Evolutionary conservation across 2,329 filamentous ascomycete species (phyloP).

Genomic region (Pleurostoma richardsiae): DNA sequence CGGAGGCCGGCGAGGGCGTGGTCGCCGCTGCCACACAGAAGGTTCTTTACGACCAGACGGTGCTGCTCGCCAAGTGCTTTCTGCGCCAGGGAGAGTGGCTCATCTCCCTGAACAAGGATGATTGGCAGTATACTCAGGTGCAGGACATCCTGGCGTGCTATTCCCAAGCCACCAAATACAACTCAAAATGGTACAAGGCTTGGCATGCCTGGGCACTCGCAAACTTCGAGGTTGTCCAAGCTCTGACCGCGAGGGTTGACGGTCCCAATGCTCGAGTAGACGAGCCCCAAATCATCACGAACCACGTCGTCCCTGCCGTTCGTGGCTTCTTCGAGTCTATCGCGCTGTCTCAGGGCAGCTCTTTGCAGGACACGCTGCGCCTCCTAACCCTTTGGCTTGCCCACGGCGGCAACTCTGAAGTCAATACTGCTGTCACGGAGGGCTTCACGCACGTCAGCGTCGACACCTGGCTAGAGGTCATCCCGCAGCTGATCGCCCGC

Average conservation of each 20-base stretch:
- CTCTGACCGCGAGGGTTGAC: slow-evolving; percentile 63
- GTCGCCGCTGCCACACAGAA: slow-evolving; percentile 46
- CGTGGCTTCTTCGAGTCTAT: slow-evolving; percentile 98
- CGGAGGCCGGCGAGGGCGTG: slow-evolving; percentile 37
- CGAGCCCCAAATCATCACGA: slow-evolving; percentile 60
- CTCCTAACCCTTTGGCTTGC: slow-evolving; percentile 95
- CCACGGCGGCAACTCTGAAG: slow-evolving; percentile 82
- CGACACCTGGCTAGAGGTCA: slow-evolving; percentile 98
- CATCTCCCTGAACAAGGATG: slow-evolving; percentile 74
- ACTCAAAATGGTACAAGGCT: slow-evolving; percentile 95
- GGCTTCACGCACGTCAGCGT: slow-evolving; percentile 90
- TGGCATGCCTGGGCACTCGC: slow-evolving; percentile 99
- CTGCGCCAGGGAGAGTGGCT: slow-evolving; percentile 97
- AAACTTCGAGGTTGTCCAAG: slow-evolving; percentile 96
- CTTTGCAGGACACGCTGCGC: slow-evolving; percentile 89
- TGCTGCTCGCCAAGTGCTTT: slow-evolving; percentile 89
- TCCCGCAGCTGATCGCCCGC: slow-evolving; percentile 91
- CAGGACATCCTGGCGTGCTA: slow-evolving; percentile 90
- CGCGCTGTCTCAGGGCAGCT: slow-evolving; percentile 82
- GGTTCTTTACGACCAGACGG: slow-evolving; percentile 53
- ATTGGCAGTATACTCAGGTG: slow-evolving; percentile 84
- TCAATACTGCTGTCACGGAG: slow-evolving; percentile 82
- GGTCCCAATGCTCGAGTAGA: slow-evolving; percentile 44
- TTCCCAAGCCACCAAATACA: slow-evolving; percentile 85
- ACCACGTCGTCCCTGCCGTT: slow-evolving; percentile 91